A percentile compares a stretch with the other conserved stretches of the same genome.
Evolutionary conservation across 208 protist genomes (phyloP).

Genomic region (Wallacemonas sp.): DNA sequence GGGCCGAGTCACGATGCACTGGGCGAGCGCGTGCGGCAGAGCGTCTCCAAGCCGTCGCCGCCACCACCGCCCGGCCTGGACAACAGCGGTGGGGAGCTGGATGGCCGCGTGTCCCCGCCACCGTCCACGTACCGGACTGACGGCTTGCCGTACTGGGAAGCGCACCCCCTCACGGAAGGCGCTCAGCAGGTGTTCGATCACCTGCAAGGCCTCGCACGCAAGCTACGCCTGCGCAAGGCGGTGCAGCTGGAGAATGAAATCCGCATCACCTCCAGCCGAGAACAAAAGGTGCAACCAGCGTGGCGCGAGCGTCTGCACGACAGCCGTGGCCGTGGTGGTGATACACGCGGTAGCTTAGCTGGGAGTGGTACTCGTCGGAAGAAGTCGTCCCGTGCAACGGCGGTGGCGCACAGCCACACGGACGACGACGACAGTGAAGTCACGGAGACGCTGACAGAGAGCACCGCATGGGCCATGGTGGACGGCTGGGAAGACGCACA

Average conservation of each 20-base stretch:
- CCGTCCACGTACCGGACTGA: constrained; percentile 9
- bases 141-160: constrained; percentile 31
- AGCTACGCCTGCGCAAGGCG: constrained; percentile 21
- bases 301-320: not conserved
- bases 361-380: too few relatives aligned
- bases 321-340: not conserved
- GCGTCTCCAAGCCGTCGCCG: not conserved
- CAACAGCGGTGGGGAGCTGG: not conserved
- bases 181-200: constrained; percentile 24
- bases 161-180: constrained; percentile 27
- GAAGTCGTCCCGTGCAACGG: too few relatives aligned
- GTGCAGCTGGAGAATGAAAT: constrained; percentile 10
- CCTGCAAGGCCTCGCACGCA: constrained; percentile 24
- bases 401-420: not conserved
- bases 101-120: not conserved
- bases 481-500: constrained; percentile 1
- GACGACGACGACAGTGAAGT: not conserved
- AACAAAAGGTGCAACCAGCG: not conserved
- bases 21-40: not conserved
- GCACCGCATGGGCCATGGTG: not conserved
- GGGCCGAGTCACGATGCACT: not conserved
- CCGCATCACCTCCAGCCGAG: not conserved
- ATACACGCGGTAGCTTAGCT: too few relatives aligned
- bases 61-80: not conserved
- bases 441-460: not conserved